Conservation (phyloP, 225 moss, liverwort and hornwort species). For the Rhytidiadelphus loreus region DNA sequence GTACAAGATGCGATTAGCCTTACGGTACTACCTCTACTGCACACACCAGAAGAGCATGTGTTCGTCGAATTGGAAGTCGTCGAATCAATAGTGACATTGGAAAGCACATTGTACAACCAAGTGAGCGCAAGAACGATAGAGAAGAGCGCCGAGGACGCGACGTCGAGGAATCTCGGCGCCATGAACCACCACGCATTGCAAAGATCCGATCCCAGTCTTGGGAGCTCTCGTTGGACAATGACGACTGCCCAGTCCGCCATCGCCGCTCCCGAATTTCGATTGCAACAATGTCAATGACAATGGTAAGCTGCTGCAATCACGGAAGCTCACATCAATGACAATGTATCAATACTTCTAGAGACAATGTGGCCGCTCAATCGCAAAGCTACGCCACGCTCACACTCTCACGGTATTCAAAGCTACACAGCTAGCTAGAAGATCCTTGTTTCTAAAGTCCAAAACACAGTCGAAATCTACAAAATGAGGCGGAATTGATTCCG, state of each 20-base stretch:
- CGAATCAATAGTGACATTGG: background rate
- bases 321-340: background rate
- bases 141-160: background rate
- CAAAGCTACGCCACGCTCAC: background rate
- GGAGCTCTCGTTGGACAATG: background rate
- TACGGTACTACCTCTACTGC: background rate
- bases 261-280: background rate
- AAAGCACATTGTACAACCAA: background rate
- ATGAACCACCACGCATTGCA: slow-evolving; percentile 19
- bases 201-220: background rate
- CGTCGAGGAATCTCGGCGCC: slow-evolving; percentile 1
- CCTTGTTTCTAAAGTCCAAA: background rate
- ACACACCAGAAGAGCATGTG: background rate
- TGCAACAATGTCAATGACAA: background rate
- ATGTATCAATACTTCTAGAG: background rate
- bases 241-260: background rate
- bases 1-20: background rate
- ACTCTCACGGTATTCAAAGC: background rate
- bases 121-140: background rate
- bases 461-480: background rate
- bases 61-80: background rate
- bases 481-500: background rate
- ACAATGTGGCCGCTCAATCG: too few species aligned
- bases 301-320: background rate
- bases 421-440: background rate